These are phyloP conservation scores for Umbellularia californica DNA, from an alignment of 164 flowering plant genomes.

Conservation along the genomic window DNA sequence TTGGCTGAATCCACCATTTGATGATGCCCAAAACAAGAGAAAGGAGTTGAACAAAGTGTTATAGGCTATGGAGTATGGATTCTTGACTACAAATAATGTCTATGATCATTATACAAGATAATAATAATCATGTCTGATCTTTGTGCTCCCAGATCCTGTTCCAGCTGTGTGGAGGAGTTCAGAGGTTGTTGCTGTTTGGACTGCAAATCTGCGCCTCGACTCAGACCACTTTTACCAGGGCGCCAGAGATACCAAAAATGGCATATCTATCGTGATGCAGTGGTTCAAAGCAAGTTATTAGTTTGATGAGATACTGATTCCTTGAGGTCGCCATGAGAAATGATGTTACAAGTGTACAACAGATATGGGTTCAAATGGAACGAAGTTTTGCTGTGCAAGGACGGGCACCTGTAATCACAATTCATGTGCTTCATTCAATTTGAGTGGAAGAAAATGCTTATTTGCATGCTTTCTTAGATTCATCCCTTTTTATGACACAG, in stretches of 20 bases:
- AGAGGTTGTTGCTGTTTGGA: conserved; percentile 67
- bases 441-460: not conserved
- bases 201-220: conserved; percentile 68
- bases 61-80: no score
- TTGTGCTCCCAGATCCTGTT: conserved; percentile 53
- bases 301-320: not conserved
- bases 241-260: conserved; percentile 78
- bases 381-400: not conserved
- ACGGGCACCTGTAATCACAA: not conserved
- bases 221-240: conserved; percentile 63
- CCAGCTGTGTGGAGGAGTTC: conserved; percentile 40
- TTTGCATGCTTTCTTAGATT: not conserved
- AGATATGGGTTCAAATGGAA: not conserved
- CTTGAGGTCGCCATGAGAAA: not conserved
- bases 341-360: not conserved
- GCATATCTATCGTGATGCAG: conserved; percentile 64
- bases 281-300: conserved; percentile 16
- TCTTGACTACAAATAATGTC: no score
- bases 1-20: no score
- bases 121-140: no score
- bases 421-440: not conserved
- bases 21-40: no score
- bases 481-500: no score
- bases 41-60: no score
- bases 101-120: no score